A percentile compares a stretch with the other conserved stretches of the same genome.
phyloP scores from a whole-genome alignment of 1,139 yeast species.

The Diutina pseudorugosa region DNA sequence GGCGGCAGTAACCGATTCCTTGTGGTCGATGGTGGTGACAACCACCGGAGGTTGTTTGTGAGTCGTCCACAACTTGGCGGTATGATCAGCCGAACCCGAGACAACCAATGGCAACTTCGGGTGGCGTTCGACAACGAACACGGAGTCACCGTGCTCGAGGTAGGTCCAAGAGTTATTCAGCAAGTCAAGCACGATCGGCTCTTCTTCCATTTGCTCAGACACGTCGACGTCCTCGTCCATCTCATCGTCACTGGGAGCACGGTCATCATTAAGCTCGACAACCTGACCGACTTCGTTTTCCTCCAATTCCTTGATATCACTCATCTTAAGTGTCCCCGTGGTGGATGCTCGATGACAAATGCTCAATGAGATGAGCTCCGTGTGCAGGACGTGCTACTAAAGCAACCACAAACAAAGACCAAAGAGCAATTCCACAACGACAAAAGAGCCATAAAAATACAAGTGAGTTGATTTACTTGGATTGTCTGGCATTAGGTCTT shows the following conservation, averaged over 20 bases:
- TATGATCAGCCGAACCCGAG: constrained; percentile 85
- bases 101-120: constrained; percentile 71
- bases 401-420: background rate
- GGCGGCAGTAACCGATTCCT: constrained; percentile 79
- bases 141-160: constrained; percentile 83
- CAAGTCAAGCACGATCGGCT: constrained; percentile 45
- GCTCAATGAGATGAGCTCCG: background rate
- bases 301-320: constrained; percentile 22
- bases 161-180: constrained; percentile 81
- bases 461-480: background rate
- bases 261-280: constrained; percentile 26
- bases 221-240: constrained; percentile 4
- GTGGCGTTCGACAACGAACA: constrained; percentile 67
- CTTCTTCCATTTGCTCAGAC: background rate
- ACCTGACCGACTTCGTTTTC: constrained; percentile 52
- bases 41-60: constrained; percentile 73
- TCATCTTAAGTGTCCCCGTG: background rate
- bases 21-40: constrained; percentile 66
- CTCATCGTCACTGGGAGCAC: constrained; percentile 19
- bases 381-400: background rate
- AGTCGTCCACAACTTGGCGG: constrained; percentile 85
- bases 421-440: background rate
- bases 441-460: no score
- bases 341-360: background rate
- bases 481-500: background rate